Conservation (phyloP, 2,329 filamentous ascomycete genomes). For the Graphilbum fragrans region DNA sequence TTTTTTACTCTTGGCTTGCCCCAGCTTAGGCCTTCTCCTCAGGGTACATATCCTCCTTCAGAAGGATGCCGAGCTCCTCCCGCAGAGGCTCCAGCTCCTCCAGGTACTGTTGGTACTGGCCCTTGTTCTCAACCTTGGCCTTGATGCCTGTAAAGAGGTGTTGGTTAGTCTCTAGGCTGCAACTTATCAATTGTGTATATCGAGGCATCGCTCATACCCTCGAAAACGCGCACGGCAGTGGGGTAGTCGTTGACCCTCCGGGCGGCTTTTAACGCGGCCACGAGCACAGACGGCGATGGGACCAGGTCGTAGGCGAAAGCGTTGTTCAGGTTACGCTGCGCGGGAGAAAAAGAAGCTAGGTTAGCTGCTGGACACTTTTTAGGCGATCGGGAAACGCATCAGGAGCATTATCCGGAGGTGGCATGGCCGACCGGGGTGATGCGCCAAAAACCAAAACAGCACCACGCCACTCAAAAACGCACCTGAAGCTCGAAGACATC, state of each 20-base stretch:
- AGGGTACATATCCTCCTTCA: slow-evolving; percentile 91
- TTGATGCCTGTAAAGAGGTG: slow-evolving; percentile 62
- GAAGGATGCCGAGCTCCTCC: slow-evolving; percentile 81
- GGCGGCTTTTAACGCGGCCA: slow-evolving; percentile 84
- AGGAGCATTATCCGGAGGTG: too few species aligned
- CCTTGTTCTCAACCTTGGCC: slow-evolving; percentile 97
- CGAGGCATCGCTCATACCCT: slow-evolving; percentile 51
- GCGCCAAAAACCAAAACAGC: not conserved
- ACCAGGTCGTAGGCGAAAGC: slow-evolving; percentile 99
- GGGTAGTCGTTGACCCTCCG: slow-evolving; percentile 97
- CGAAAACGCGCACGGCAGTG: slow-evolving; percentile 95
- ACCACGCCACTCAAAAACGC: slow-evolving; percentile 21
- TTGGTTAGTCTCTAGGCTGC: not conserved
- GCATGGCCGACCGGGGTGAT: too few species aligned
- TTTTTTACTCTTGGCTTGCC: too few species aligned
- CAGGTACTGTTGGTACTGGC: slow-evolving; percentile 94
- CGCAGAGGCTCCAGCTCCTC: slow-evolving; percentile 84
- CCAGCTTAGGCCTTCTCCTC: slow-evolving; percentile 10
- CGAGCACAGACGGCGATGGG: slow-evolving; percentile 81
- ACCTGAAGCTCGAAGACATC: slow-evolving; percentile 99
- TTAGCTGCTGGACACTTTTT: too few species aligned
- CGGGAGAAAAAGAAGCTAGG: not conserved
- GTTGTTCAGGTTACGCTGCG: slow-evolving; percentile 86
- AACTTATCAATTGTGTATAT: not conserved
- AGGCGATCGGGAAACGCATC: not conserved